phyloP scores from a whole-genome alignment of 768 basidiomycete genomes.

The Pilatotrama ljubarskyi region DNA sequence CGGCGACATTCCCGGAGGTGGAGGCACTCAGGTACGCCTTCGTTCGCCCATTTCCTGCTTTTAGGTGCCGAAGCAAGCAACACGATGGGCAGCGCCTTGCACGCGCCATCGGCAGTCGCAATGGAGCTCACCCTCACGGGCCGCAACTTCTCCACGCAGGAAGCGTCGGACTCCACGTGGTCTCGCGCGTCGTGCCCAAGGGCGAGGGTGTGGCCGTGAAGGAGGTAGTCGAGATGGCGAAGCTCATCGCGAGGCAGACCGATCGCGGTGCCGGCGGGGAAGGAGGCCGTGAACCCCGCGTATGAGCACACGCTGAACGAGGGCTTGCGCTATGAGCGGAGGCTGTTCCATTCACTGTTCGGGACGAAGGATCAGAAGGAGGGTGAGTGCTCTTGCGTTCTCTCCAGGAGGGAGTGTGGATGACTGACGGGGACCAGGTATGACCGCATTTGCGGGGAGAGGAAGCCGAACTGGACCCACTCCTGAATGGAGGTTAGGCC shows the following conservation, averaged over 20 bases:
- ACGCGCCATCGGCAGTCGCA: conserved; percentile 81
- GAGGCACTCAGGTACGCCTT: conserved; percentile 62
- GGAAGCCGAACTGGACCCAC: conserved; percentile 82
- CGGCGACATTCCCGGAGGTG: conserved; percentile 92
- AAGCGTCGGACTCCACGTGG: conserved; percentile 86
- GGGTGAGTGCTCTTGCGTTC: conserved; percentile 49
- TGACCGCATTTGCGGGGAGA: conserved; percentile 92
- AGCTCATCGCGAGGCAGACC: conserved; percentile 80
- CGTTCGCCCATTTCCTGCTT: not conserved
- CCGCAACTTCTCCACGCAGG: conserved; percentile 72
- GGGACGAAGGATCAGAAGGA: conserved; percentile 96
- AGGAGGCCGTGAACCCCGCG: conserved; percentile 94
- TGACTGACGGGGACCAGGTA: conserved; percentile 53
- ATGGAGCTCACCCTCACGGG: conserved; percentile 97
- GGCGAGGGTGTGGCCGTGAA: conserved; percentile 79
- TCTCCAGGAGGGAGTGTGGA: not conserved
- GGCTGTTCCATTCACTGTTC: conserved; percentile 89
- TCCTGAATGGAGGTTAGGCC: conserved; percentile 27
- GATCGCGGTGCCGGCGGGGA: conserved; percentile 81
- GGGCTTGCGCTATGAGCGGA: conserved; percentile 83
- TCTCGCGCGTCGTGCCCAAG: conserved; percentile 76
- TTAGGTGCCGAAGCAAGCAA: not conserved
- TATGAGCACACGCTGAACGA: conserved; percentile 80
- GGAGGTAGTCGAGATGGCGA: conserved; percentile 82
- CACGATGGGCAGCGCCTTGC: conserved; percentile 65